Conservation (phyloP, 257 asterid species). For the Nicotiana otophora region DNA sequence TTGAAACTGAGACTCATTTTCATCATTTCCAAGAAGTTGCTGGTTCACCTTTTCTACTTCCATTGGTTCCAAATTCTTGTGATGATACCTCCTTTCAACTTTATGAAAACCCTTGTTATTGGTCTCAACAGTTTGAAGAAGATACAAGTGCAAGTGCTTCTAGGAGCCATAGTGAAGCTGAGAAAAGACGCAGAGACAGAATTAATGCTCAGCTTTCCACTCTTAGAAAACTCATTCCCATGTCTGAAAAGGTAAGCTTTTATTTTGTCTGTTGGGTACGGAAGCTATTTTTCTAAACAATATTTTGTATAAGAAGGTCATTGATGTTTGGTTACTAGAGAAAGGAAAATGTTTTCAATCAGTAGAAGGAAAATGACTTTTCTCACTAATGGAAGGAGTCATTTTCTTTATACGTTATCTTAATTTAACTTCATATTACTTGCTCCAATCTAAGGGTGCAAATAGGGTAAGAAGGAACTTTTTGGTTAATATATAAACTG, state of each 20-base stretch:
- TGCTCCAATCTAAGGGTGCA: background rate
- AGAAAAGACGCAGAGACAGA: constrained; percentile 77
- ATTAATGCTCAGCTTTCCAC: constrained; percentile 75
- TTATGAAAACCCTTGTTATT: constrained; percentile 15
- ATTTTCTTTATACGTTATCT: too few species aligned
- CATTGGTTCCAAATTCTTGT: constrained; percentile 19
- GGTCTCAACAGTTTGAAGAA: constrained; percentile 29
- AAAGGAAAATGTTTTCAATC: too few species aligned
- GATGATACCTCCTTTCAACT: constrained; percentile 16
- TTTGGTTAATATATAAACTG: too few species aligned
- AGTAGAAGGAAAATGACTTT: too few species aligned
- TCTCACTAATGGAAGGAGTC: background rate
- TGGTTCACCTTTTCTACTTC: constrained; percentile 14
- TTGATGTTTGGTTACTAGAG: too few species aligned
- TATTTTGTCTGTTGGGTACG: background rate
- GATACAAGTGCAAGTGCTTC: constrained; percentile 31
- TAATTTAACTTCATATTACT: too few species aligned
- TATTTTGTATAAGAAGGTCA: background rate
- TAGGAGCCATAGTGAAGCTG: constrained; percentile 81
- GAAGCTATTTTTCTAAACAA: background rate
- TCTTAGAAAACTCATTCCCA: constrained; percentile 72
- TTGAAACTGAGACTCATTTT: background rate
- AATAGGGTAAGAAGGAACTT: background rate
- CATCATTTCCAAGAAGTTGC: background rate
- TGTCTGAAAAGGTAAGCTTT: constrained; percentile 57